A percentile compares a stretch with the other conserved stretches of the same genome.
Conservation (phyloP, 1,284 basidiomycete species). For the Ganoderma multipileum region DNA sequence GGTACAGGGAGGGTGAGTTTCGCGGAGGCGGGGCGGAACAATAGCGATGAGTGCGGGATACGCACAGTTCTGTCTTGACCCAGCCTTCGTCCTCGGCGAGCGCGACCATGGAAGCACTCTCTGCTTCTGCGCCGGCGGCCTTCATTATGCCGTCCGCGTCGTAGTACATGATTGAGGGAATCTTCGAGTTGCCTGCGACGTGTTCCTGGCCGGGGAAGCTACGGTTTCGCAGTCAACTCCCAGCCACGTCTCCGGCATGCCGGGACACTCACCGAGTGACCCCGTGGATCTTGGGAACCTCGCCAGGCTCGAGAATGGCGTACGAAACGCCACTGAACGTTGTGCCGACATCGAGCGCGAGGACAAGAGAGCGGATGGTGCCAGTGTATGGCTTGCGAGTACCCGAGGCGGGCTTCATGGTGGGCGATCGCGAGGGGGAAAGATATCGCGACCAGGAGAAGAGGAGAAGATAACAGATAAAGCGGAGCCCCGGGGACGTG, state of each 20-base stretch:
- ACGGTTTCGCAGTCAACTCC: constrained; percentile 4
- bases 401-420: constrained; percentile 48
- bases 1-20: constrained; percentile 7
- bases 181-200: constrained; percentile 83
- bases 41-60: constrained; percentile 24
- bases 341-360: constrained; percentile 79
- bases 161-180: constrained; percentile 78
- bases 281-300: constrained; percentile 75
- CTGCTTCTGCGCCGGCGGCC: constrained; percentile 79
- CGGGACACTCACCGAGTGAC: constrained; percentile 67
- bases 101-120: constrained; percentile 59
- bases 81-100: constrained; percentile 77
- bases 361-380: constrained; percentile 64
- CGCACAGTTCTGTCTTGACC: constrained; percentile 76
- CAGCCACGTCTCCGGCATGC: constrained; percentile 12
- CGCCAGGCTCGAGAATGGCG: constrained; percentile 75
- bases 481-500: constrained; percentile 15
- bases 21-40: constrained; percentile 3
- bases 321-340: constrained; percentile 81
- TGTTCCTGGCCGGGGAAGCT: constrained; percentile 85
- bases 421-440: constrained; percentile 20
- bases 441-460: constrained; percentile 19
- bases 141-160: constrained; percentile 66
- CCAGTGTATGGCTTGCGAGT: constrained; percentile 78
- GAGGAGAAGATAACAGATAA: constrained; percentile 26